Evolutionary conservation across 1,139 yeast genomes (phyloP).

Genomic region (Yamadazyma pseudoaaseri): DNA sequence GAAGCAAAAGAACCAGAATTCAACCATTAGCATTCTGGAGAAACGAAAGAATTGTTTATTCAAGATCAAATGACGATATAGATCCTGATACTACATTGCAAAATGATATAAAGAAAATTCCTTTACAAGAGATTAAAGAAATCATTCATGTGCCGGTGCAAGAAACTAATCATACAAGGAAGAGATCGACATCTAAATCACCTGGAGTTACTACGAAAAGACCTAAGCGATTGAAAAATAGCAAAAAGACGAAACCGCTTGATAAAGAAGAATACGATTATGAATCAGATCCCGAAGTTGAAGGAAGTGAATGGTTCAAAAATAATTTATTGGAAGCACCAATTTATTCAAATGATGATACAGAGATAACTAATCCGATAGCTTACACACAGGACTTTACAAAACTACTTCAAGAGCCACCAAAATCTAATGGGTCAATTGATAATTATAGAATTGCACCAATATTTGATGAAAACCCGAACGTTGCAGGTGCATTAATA

Average conservation of each 20-base stretch:
- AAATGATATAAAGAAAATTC: slow-evolving; percentile 34
- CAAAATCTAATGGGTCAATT: slow-evolving; percentile 32
- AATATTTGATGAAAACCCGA: slow-evolving; percentile 65
- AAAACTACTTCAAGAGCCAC: slow-evolving; percentile 34
- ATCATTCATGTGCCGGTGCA: slow-evolving; percentile 54
- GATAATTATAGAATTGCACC: slow-evolving; percentile 66
- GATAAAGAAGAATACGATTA: slow-evolving; percentile 25
- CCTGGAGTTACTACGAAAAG: slow-evolving; percentile 13
- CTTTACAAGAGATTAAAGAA: slow-evolving; percentile 60
- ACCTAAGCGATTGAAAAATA: slow-evolving; percentile 6
- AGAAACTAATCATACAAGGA: slow-evolving; percentile 18
- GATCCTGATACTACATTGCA: slow-evolving; percentile 37
- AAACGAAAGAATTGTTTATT: slow-evolving; percentile 72
- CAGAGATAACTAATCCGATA: slow-evolving; percentile 48
- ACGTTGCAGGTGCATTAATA: slow-evolving; percentile 76
- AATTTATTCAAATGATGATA: slow-evolving; percentile 53
- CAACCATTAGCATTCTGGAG: slow-evolving; percentile 86
- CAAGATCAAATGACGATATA: slow-evolving; percentile 41
- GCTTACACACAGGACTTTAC: slow-evolving; percentile 70
- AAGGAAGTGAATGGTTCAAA: slow-evolving; percentile 58
- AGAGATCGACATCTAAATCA: slow-evolving; percentile 14
- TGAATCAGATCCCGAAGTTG: slow-evolving; percentile 41
- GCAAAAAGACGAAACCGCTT: slow-evolving; percentile 3
- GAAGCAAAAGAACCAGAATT: slow-evolving; percentile 63
- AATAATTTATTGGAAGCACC: slow-evolving; percentile 47